Base-by-base conservation (phyloP, 78 protist genomes). In the Dictyostelium citrinum region DNA sequence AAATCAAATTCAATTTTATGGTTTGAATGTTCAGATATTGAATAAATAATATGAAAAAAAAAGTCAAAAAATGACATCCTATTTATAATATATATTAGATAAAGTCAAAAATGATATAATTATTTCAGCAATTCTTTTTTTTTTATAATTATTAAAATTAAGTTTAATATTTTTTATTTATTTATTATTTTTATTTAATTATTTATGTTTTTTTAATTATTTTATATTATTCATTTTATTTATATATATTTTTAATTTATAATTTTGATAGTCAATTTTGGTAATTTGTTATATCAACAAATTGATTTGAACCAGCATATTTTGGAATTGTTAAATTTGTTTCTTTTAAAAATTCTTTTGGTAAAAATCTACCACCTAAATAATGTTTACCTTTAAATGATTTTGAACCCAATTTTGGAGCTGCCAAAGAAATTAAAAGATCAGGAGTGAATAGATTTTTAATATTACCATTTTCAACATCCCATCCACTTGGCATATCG, bases 401-500 rank as follows among this genome's bases (percentile, higher is more conserved):
- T 35, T 41, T 24, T 5, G 98, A 74, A 78, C 99, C 97, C 8
- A 31, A 9, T 81, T 98, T 98, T 14, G 98, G 99, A 11, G 95
- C 88, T 3, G 99, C 90, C 22, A 98, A 79, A 10, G 97, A 93
- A 12, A 98, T 67, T 39, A 98, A 75, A 11, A 81, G 24, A 27
- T 43, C 39, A 51, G 95, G 90, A 31, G 55, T 45, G 39, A 90
- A 83, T 41, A 61, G 27, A 14, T 90, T 83, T 20, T 45, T 61
- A 75, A 75, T 75, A 35, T 41, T 75, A 33, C 90, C 90, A 43
- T 76, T 10, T 24, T 98, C 99, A 6, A 98, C 97, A 85, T 97
- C 95, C 98, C 98, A 98, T 9, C 99, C 99, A 22, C 93, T 68
- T 11, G 99, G 99, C 10, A 98, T 82, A 51, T 98, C 99, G 20